Evolutionary conservation across 176 grass and related monocot species (phyloP), one percentile per base, ranked within the genome.

Genomic region (Rhipidocladum racemiflorum): DNA sequence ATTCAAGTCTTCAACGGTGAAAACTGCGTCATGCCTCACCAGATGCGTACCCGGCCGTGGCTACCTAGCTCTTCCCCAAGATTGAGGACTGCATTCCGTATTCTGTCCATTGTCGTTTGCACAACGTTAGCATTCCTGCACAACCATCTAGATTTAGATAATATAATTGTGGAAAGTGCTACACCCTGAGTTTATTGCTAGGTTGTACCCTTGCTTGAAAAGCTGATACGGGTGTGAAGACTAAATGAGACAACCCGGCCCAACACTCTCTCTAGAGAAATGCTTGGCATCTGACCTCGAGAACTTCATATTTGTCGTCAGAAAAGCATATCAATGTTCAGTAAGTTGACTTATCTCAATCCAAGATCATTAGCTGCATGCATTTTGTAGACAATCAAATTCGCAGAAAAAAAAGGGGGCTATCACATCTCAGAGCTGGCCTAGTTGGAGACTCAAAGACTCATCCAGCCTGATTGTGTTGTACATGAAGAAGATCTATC

Each of bases 1-100:
- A n/a, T n/a, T n/a, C n/a, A n/a, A n/a, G n/a, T n/a, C 81, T 96
- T 96, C 88, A 92, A 96, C 2, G 90, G 93, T 4, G 88, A 92
- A 61, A 96, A 83, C 59, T 92, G 88, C 7, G 90, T 92, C 56
- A 96, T 96, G 93, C 88, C 93, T 55, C 86, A 12, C 88, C 88
- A 36, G 90, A 96, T 76, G 34, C 11, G 36, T 96, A 96, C 60
- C 90, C 86, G n/a, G n/a, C n/a, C n/a, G n/a, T 86, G 81, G 86
- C 44, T 96, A 39, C 90, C 88, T 3, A 88, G 81, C 72, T 73
- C 83, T 53, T 83, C 80, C 0, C 86, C 80, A 11, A 65, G 59
- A 64, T 32, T 80, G 21, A 85, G 27, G 53, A 50, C 49, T 1
- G 65, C 72, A 13, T 83, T 67, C 61, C 64, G 85, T 23, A 38